Conservation (phyloP, 768 basidiomycete genomes). For the Phanerochaete carnosa region DNA sequence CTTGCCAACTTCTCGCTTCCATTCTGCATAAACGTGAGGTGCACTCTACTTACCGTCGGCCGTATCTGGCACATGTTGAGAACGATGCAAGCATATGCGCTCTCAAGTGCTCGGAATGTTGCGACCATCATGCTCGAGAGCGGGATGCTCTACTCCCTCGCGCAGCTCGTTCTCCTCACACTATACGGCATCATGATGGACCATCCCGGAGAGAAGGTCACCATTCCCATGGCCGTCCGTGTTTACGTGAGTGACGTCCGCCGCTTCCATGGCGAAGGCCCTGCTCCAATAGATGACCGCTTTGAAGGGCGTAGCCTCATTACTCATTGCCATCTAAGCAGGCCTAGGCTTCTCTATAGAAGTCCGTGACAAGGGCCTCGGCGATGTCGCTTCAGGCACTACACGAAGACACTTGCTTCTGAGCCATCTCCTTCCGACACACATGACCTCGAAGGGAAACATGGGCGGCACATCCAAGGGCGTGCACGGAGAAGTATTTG, state of each 20-base stretch:
- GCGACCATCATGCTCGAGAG: constrained; percentile 35
- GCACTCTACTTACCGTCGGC: constrained; percentile 37
- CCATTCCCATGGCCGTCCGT: constrained; percentile 34
- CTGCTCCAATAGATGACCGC: background rate
- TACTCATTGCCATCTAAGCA: background rate
- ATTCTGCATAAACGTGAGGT: constrained; percentile 38
- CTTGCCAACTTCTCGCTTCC: constrained; percentile 36
- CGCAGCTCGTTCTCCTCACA: constrained; percentile 36
- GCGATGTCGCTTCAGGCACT: background rate
- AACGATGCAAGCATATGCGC: background rate
- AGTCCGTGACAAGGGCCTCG: background rate
- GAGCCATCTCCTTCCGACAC: background rate
- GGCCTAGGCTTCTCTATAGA: background rate
- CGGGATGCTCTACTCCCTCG: constrained; percentile 35
- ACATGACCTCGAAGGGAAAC: background rate
- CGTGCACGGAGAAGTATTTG: too few species aligned
- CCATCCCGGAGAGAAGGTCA: constrained; percentile 33
- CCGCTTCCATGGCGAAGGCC: too few species aligned
- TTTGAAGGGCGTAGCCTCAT: constrained; percentile 1
- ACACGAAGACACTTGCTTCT: background rate
- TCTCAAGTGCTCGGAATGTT: background rate
- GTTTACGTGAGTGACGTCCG: constrained; percentile 38
- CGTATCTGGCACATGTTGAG: constrained; percentile 34
- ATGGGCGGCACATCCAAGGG: too few species aligned
- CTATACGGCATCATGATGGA: constrained; percentile 33